Percentiles rank a stretch among this genome's conserved stretches.
Evolutionary conservation across 2,329 filamentous ascomycete species (phyloP).

Genomic region (Stagonosporopsis rhizophila): DNA sequence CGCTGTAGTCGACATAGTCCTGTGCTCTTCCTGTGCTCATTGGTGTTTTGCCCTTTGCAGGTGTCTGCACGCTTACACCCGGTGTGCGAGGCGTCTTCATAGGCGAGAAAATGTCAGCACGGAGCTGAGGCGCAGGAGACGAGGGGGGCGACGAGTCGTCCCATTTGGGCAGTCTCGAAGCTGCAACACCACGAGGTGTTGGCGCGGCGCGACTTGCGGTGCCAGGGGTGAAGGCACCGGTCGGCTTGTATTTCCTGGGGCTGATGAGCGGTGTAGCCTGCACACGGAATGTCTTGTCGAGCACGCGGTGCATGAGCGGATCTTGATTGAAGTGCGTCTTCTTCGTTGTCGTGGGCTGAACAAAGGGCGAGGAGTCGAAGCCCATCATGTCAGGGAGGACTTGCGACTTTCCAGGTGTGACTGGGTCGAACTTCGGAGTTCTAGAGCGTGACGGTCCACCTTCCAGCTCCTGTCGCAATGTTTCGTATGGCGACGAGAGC

Average conservation of each 20-base stretch:
- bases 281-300: constrained; percentile 94
- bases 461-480: constrained; percentile 71
- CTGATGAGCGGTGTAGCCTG: constrained; percentile 90
- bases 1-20: constrained; percentile 74
- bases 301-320: constrained; percentile 85
- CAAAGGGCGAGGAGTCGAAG: constrained; percentile 61
- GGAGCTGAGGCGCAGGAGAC: constrained; percentile 77
- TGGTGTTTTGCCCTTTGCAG: constrained; percentile 53
- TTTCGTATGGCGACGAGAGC: constrained; percentile 79
- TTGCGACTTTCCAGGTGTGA: constrained; percentile 46
- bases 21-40: constrained; percentile 59
- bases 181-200: constrained; percentile 31
- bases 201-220: constrained; percentile 39
- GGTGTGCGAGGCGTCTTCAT: constrained; percentile 72
- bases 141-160: constrained; percentile 59
- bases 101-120: constrained; percentile 85
- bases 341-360: constrained; percentile 49
- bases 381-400: constrained; percentile 53
- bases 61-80: constrained; percentile 83
- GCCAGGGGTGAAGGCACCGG: constrained; percentile 47
- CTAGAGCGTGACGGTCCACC: constrained; percentile 63
- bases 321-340: constrained; percentile 61
- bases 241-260: constrained; percentile 54
- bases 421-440: constrained; percentile 42
- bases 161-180: constrained; percentile 34